Conservation (phyloP, 1,139 yeast genomes). For the Suhomyces atakaporum region DNA sequence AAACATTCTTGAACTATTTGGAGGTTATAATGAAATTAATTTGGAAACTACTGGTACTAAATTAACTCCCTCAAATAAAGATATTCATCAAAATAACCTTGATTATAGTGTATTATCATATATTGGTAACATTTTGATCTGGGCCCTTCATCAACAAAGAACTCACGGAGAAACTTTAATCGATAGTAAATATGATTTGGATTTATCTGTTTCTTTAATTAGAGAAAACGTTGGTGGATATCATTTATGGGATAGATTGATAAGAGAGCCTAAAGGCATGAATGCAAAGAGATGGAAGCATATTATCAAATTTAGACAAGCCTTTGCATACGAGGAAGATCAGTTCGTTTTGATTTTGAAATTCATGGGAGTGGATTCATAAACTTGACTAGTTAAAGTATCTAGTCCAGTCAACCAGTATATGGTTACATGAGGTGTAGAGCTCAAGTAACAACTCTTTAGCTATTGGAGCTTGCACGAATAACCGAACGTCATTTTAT, state of each 20-base stretch:
- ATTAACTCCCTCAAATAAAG: constrained; percentile 38
- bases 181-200: constrained; percentile 24
- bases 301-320: constrained; percentile 40
- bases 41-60: constrained; percentile 38
- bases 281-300: constrained; percentile 52
- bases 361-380: constrained; percentile 32
- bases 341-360: constrained; percentile 45
- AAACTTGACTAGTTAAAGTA: neutral
- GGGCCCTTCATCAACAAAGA: constrained; percentile 38
- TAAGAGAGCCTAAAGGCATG: constrained; percentile 36
- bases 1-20: constrained; percentile 33
- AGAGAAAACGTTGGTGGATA: constrained; percentile 41
- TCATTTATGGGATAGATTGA: constrained; percentile 47
- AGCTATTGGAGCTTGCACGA: neutral
- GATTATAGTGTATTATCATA: constrained; percentile 44
- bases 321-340: constrained; percentile 44
- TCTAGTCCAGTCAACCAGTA: neutral
- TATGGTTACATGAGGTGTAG: neutral
- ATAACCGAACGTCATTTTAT: neutral
- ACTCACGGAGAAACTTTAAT: constrained; percentile 20
- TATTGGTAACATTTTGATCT: constrained; percentile 44
- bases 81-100: constrained; percentile 38
- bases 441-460: neutral
- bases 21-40: constrained; percentile 37
- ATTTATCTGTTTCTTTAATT: constrained; percentile 21